phyloP scores from a whole-genome alignment of 1,284 basidiomycete genomes.

The Malassezia brasiliensis region DNA sequence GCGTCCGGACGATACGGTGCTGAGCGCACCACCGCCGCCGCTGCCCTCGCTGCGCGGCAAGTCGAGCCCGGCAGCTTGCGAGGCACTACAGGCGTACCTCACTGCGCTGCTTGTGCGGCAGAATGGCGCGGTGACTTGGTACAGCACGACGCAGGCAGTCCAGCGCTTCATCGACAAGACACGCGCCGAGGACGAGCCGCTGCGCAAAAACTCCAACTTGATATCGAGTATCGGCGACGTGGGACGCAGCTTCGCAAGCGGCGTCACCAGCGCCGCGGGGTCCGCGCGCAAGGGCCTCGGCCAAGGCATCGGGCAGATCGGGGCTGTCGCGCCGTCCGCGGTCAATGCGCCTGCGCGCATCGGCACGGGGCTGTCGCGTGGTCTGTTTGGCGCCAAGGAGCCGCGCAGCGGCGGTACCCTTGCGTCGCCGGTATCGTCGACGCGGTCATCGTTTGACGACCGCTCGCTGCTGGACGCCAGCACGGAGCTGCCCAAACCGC shows the following conservation, averaged over 20 bases:
- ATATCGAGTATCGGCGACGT: conserved; percentile 23
- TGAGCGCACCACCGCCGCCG: conserved; percentile 22
- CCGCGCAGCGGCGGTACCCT: background rate
- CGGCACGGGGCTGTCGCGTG: background rate
- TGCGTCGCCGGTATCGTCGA: background rate
- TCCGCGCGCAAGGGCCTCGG: conserved; percentile 27
- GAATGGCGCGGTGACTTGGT: conserved; percentile 14
- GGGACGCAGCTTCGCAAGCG: conserved; percentile 31
- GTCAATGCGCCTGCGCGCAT: background rate
- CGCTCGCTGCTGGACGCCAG: background rate
- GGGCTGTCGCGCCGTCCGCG: background rate
- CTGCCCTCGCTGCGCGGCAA: conserved; percentile 25
- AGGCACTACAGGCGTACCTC: conserved; percentile 31
- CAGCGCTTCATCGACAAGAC: conserved; percentile 38
- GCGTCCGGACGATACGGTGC: conserved; percentile 14
- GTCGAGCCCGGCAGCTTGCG: conserved; percentile 24
- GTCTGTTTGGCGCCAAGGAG: background rate
- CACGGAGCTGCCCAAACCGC: conserved; percentile 17
- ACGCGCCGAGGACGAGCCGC: conserved; percentile 27
- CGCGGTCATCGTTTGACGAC: background rate
- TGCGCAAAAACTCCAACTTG: conserved; percentile 11
- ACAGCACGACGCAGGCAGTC: conserved; percentile 19
- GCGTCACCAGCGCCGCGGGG: conserved; percentile 34
- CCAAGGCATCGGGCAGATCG: conserved; percentile 16
- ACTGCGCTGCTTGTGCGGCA: conserved; percentile 22